These are phyloP conservation scores for Sindora glabra DNA, from an alignment of 306 rosid genomes.

Conservation along the genomic window DNA sequence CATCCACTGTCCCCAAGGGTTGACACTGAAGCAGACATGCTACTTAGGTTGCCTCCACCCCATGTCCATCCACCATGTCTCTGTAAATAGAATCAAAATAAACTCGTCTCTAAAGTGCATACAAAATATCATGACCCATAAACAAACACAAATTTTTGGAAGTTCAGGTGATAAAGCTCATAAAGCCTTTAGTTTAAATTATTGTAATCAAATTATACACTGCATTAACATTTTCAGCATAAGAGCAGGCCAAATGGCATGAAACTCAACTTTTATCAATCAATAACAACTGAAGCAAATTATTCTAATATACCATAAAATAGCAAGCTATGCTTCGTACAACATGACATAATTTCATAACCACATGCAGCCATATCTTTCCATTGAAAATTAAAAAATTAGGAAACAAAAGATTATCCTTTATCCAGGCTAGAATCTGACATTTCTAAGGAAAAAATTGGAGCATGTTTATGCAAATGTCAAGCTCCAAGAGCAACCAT, in stretches of 20 bases:
- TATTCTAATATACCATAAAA: neutral
- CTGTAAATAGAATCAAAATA: constrained; percentile 34
- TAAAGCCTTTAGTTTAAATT: neutral
- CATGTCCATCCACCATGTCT: constrained; percentile 96
- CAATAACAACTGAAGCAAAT: neutral
- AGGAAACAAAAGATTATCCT: neutral
- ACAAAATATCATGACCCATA: constrained; percentile 6
- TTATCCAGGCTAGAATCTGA: neutral
- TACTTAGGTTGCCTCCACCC: constrained; percentile 99
- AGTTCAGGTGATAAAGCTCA: constrained; percentile 11
- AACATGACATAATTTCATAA: neutral
- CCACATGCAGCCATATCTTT: neutral
- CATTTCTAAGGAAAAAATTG: neutral
- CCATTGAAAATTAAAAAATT: neutral
- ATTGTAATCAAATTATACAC: too few species aligned
- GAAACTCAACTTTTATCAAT: neutral
- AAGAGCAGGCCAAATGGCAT: constrained; percentile 6
- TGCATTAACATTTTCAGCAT: neutral
- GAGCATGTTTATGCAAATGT: neutral
- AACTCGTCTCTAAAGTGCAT: neutral
- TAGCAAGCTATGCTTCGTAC: neutral
- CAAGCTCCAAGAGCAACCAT: constrained; percentile 3
- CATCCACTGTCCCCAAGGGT: constrained; percentile 96
- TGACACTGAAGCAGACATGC: constrained; percentile 97
- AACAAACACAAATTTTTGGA: neutral